A percentile compares a stretch with the other conserved stretches of the same genome.
These are phyloP conservation scores for Rhizopus stolonifer DNA, from an alignment of 371 early-diverging fungal species.

Conservation along the genomic window DNA sequence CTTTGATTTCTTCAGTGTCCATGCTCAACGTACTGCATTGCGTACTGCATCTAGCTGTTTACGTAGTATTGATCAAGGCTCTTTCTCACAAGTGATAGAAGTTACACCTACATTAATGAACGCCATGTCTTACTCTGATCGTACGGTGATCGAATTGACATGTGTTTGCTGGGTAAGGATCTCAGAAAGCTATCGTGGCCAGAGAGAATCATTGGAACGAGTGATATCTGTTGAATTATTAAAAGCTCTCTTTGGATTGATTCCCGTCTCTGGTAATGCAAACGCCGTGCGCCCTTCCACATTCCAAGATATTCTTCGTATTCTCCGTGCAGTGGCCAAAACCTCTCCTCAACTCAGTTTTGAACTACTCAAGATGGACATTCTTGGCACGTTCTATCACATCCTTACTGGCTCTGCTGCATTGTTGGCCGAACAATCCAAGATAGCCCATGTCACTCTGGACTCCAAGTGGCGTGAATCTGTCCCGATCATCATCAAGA, in stretches of 20 bases:
- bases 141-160: slow-evolving; percentile 70
- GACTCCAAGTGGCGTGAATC: slow-evolving; percentile 47
- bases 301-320: slow-evolving; percentile 62
- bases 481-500: slow-evolving; percentile 38
- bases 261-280: slow-evolving; percentile 44
- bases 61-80: slow-evolving; percentile 56
- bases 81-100: slow-evolving; percentile 64
- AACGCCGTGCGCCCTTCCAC: slow-evolving; percentile 48
- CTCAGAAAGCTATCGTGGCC: slow-evolving; percentile 57
- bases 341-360: slow-evolving; percentile 61
- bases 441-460: slow-evolving; percentile 23
- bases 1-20: slow-evolving; percentile 87
- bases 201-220: slow-evolving; percentile 54
- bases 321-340: slow-evolving; percentile 59
- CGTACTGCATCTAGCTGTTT: slow-evolving; percentile 81
- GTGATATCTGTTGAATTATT: slow-evolving; percentile 48
- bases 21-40: slow-evolving; percentile 83
- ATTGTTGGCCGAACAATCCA: neutral
- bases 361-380: slow-evolving; percentile 54
- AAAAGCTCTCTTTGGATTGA: slow-evolving; percentile 40
- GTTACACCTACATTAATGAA: slow-evolving; percentile 72
- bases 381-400: slow-evolving; percentile 56
- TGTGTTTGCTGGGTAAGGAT: slow-evolving; percentile 70
- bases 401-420: slow-evolving; percentile 55
- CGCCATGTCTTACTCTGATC: slow-evolving; percentile 68